A percentile compares a stretch with the other conserved stretches of the same genome.
Evolutionary conservation across 768 basidiomycete species (phyloP).

Genomic region (Tricholoma hemisulphureum): DNA sequence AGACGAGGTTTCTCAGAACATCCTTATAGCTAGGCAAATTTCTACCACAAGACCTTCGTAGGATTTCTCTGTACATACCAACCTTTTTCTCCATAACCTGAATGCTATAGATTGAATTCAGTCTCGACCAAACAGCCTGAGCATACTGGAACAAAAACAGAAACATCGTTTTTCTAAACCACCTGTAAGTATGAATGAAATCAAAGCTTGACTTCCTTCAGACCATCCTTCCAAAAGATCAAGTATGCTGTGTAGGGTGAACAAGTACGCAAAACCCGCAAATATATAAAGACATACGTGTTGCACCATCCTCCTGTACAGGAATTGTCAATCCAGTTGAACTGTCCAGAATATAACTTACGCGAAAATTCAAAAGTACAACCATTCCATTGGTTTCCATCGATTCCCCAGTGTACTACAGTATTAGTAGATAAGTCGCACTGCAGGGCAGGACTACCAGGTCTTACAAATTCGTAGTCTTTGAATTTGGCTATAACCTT

Average conservation of each 20-base stretch:
- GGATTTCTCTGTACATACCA: too few relatives aligned
- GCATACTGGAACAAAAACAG: background rate
- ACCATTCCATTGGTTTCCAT: conserved; percentile 94
- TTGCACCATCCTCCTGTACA: conserved; percentile 69
- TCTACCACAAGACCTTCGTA: too few relatives aligned
- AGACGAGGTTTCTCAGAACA: too few relatives aligned
- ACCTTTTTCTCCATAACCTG: too few relatives aligned
- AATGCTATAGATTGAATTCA: too few relatives aligned
- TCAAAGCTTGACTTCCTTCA: conserved; percentile 77
- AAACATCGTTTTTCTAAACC: background rate
- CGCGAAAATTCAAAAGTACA: conserved; percentile 91
- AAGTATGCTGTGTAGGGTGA: conserved; percentile 62
- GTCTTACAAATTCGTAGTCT: conserved; percentile 86
- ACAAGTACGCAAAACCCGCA: background rate
- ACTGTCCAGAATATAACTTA: conserved; percentile 30
- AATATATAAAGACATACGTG: conserved; percentile 53
- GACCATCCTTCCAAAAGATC: conserved; percentile 95
- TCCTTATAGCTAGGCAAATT: too few relatives aligned
- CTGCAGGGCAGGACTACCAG: background rate
- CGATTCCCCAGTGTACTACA: conserved; percentile 65
- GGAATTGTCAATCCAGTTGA: conserved; percentile 9
- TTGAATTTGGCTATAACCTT: conserved; percentile 89
- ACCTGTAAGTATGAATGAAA: conserved; percentile 10
- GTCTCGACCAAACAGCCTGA: too few relatives aligned
- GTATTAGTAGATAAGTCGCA: background rate